Evolutionary conservation across 345 rosid species (phyloP).

Genomic region (Psidium guajava): DNA sequence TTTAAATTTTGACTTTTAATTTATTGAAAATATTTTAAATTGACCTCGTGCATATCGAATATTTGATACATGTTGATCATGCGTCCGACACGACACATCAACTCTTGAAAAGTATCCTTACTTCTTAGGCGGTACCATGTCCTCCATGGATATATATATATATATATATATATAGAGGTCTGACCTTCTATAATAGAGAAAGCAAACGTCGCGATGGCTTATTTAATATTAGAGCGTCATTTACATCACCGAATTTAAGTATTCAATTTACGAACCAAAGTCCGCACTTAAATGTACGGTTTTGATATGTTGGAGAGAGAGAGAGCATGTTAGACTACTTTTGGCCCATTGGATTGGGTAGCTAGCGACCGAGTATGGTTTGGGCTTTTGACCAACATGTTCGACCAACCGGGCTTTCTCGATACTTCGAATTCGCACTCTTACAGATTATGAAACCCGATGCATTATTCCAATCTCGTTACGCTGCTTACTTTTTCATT

Average conservation of each 20-base stretch:
- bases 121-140: too few relatives aligned
- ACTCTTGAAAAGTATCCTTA: too few relatives aligned
- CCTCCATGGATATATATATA: too few relatives aligned
- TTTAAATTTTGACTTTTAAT: too few relatives aligned
- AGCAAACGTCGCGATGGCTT: neutral
- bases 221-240: neutral
- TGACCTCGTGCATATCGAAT: too few relatives aligned
- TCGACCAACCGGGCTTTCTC: neutral
- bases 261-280: neutral
- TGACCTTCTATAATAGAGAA: neutral
- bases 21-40: too few relatives aligned
- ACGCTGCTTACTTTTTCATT: neutral
- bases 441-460: neutral
- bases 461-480: neutral
- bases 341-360: too few relatives aligned
- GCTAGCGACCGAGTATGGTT: neutral
- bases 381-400: neutral
- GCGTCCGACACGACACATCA: too few relatives aligned
- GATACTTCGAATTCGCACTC: neutral
- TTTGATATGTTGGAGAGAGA: neutral
- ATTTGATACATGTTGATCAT: too few relatives aligned
- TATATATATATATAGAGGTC: too few relatives aligned
- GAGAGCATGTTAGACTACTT: too few relatives aligned
- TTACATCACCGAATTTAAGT: neutral
- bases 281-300: neutral